Evolutionary conservation across 2,329 filamentous ascomycete genomes (phyloP), one percentile per base, ranked within the genome.

Genomic region (Chlorencoelia australis): DNA sequence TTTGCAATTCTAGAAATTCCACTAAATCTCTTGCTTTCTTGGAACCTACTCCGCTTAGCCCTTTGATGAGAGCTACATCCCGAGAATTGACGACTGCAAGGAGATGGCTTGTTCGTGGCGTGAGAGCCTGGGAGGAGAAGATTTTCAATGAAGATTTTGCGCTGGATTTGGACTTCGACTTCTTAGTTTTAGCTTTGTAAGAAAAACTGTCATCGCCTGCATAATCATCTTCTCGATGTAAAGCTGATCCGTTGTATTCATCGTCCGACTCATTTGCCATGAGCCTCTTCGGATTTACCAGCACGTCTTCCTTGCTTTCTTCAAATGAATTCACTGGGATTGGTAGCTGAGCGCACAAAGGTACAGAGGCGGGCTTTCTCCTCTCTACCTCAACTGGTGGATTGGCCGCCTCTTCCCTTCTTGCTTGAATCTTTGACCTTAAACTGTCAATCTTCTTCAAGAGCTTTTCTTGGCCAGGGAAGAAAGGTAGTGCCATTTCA

Each of bases 401-500:
- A 9, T 26, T 26, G 17, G 41, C 35, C 30, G 38, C 37, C 30
- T 48, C 42, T 0, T 57, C 61, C 56, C 38, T 54, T 42, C 56
- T 61, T 9, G 52, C 52, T 9, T 55, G 54, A 22, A 83, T 57
- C 46, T 73, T 69, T 1, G 64, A 61, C 48, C 66, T 66, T 38
- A 86, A 54, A 45, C 70, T 69, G 33, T 76, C 69, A 45, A 85
- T 84, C 64, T 86, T 83, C 53, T 72, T 67, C 20, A 79, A 49
- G 20, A 87, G 66, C 61, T 89, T 94, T 32, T 76, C 70, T 55
- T 95, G 91, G 1, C 77, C 79, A 0, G 88, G 88, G 50, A 96
- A 96, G 59, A 76, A 91, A 0, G 84, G 82, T 35, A 86, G 62
- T 0, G 89, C 89, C 45, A 84, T 66, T 56, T 39, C 37, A 54